A percentile compares a stretch with the other conserved stretches of the same genome.
Conservation (phyloP, 192 early-diverging fungal genomes). For the Rhizophagus sp. region DNA sequence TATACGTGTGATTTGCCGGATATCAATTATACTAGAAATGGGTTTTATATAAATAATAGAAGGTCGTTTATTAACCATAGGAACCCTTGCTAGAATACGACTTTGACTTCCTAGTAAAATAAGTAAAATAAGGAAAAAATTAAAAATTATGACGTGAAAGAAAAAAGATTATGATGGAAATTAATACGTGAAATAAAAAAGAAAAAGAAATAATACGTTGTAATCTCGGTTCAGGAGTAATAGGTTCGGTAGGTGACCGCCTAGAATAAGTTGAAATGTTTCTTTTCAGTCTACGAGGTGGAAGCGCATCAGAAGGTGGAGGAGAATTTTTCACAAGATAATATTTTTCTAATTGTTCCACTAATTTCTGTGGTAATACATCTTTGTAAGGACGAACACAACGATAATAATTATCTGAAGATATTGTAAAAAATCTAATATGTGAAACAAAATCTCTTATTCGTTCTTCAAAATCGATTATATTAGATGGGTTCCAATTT, state of each 20-base stretch:
- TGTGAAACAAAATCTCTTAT: background rate
- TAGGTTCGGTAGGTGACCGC: background rate
- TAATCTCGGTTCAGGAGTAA: background rate
- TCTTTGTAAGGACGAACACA: background rate
- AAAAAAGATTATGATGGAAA: too few species aligned
- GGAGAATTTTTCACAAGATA: background rate
- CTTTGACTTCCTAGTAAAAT: too few species aligned
- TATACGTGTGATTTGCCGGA: background rate
- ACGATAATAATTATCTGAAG: background rate
- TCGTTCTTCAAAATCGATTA: background rate
- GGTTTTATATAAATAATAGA: background rate
- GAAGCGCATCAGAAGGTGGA: background rate
- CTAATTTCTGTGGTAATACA: background rate
- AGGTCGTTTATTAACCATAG: background rate
- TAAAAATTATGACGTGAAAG: too few species aligned
- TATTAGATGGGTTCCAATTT: background rate
- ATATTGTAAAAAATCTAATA: background rate
- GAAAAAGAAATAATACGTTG: too few species aligned
- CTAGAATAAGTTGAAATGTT: background rate
- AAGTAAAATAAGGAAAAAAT: too few species aligned
- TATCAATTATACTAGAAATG: background rate
- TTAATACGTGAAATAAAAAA: too few species aligned
- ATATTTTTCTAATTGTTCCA: background rate
- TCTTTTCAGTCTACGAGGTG: background rate
- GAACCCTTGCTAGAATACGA: too few species aligned